Conservation (phyloP, 768 basidiomycete species). For the Phallus indusiatus region DNA sequence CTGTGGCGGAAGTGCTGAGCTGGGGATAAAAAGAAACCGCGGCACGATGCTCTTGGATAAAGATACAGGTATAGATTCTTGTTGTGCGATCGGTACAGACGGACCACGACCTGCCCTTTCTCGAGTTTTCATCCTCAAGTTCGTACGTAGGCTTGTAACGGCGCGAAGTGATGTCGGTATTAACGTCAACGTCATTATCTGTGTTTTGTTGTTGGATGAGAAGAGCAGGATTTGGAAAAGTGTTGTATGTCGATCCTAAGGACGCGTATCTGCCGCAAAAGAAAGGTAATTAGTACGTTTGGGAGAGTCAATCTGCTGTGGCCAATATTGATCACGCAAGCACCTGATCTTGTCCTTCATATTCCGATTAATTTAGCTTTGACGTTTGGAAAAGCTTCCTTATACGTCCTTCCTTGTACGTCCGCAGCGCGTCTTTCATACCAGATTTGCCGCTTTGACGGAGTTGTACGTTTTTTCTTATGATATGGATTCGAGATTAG, state of each 20-base stretch:
- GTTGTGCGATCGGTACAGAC: neutral
- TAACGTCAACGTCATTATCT: neutral
- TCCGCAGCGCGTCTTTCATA: no score
- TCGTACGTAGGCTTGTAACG: slow-evolving; percentile 73
- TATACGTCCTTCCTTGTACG: no score
- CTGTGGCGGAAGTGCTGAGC: no score
- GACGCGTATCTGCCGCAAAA: slow-evolving; percentile 81
- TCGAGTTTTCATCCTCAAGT: slow-evolving; percentile 67
- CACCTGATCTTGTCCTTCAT: no score
- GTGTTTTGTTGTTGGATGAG: slow-evolving; percentile 13
- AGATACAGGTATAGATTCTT: no score
- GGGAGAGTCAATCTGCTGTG: slow-evolving; percentile 1
- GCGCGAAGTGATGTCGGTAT: slow-evolving; percentile 11
- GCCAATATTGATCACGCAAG: slow-evolving; percentile 21
- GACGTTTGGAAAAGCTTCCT: no score
- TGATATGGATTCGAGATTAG: no score
- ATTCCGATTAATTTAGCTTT: no score
- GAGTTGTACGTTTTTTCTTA: no score
- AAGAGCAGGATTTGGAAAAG: slow-evolving; percentile 85
- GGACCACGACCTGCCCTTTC: slow-evolving; percentile 53
- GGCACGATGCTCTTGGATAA: no score
- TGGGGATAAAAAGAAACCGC: no score
- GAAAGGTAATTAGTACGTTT: neutral
- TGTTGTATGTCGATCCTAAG: slow-evolving; percentile 91
- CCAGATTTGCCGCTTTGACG: no score